Conservation (phyloP, 805 yeast genomes). For the Saturnispora bothae region DNA sequence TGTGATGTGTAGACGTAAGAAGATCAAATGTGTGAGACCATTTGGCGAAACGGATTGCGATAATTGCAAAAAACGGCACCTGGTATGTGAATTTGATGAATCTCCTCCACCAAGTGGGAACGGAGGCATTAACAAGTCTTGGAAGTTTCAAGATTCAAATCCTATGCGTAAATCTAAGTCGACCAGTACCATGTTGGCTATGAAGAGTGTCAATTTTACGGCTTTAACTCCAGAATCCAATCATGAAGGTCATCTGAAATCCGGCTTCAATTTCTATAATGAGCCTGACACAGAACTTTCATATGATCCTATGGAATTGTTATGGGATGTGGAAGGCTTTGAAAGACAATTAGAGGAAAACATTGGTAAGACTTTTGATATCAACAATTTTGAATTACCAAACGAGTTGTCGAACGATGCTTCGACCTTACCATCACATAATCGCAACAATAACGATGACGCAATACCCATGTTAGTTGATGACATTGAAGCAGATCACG, state of each 20-base stretch:
- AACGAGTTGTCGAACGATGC: not conserved
- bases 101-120: not conserved
- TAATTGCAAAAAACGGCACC: constrained; percentile 8
- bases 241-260: not conserved
- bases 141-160: constrained; percentile 6
- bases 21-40: constrained; percentile 13
- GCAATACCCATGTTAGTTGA: not conserved
- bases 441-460: not conserved
- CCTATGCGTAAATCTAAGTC: not conserved
- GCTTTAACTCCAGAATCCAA: not conserved
- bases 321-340: constrained; percentile 5
- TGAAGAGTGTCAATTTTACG: not conserved
- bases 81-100: constrained; percentile 3
- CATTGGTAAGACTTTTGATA: constrained; percentile 3
- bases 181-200: not conserved
- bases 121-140: constrained; percentile 3
- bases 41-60: constrained; percentile 6
- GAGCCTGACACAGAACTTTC: not conserved
- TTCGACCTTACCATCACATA: not conserved
- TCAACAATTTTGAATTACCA: constrained; percentile 3
- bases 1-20: constrained; percentile 14
- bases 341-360: constrained; percentile 7
- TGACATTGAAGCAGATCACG: not conserved
- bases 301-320: constrained; percentile 1
- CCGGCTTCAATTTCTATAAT: not conserved